A percentile compares a stretch with the other conserved stretches of the same genome.
Evolutionary conservation across 352 stramenopile genomes (phyloP).

Genomic region (Phytophthora tentaculata): DNA sequence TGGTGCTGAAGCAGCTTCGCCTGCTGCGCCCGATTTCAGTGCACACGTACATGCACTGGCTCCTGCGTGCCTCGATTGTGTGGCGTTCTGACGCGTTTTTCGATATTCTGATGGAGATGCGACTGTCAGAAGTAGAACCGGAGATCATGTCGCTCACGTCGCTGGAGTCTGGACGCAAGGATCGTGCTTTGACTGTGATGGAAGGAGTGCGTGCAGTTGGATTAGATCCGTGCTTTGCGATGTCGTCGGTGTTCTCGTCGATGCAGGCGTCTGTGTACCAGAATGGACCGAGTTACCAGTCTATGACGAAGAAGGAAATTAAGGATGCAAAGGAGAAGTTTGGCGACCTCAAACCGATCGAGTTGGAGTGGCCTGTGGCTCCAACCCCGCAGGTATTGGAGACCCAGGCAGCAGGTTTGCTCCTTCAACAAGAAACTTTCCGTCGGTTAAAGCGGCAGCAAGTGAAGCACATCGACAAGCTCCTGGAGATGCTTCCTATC

Average conservation of each 20-base stretch:
- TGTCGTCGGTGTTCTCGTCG: constrained; percentile 85
- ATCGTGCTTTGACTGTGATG: constrained; percentile 88
- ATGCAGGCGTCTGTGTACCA: constrained; percentile 79
- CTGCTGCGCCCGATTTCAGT: constrained; percentile 64
- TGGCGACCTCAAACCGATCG: constrained; percentile 54
- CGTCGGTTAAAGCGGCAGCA: constrained; percentile 82
- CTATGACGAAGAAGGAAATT: constrained; percentile 59
- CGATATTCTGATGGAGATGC: constrained; percentile 88
- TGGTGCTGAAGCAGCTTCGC: constrained; percentile 80
- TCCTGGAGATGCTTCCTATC: constrained; percentile 87
- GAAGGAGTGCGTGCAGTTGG: constrained; percentile 84
- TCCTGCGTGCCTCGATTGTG: constrained; percentile 77
- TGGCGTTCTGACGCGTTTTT: constrained; percentile 88
- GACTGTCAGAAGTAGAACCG: constrained; percentile 76
- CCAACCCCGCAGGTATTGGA: constrained; percentile 85
- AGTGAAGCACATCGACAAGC: constrained; percentile 82
- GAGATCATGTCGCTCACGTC: constrained; percentile 87
- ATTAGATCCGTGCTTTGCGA: constrained; percentile 85
- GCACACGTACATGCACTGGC: constrained; percentile 88
- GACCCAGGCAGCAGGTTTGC: constrained; percentile 78
- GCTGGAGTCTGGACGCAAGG: constrained; percentile 83
- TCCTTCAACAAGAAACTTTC: constrained; percentile 88
- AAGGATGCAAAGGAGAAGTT: constrained; percentile 65
- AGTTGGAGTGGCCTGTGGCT: constrained; percentile 75
- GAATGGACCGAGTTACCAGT: constrained; percentile 61